Evolutionary conservation across 2,329 filamentous ascomycete species (phyloP).

Genomic region (Aureobasidium sp.): DNA sequence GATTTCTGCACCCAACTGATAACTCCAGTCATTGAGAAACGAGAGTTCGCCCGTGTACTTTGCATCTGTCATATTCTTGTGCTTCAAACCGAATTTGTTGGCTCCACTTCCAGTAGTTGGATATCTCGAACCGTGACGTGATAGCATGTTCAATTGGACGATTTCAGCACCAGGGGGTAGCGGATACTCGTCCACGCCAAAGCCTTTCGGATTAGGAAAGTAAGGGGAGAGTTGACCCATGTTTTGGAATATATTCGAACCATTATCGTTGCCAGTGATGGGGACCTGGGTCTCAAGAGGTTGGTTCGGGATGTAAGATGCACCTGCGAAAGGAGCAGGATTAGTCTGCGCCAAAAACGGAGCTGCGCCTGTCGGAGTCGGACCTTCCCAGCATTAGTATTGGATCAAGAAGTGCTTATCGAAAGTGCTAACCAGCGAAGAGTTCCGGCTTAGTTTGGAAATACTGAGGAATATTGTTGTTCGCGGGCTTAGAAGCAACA

Average conservation of each 20-base stretch:
- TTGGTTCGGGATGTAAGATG: slow-evolving; percentile 58
- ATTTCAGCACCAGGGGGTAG: slow-evolving; percentile 60
- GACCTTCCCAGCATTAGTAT: slow-evolving; percentile 34
- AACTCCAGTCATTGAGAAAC: slow-evolving; percentile 63
- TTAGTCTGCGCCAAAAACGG: slow-evolving; percentile 66
- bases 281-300: slow-evolving; percentile 65
- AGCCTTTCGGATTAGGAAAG: slow-evolving; percentile 57
- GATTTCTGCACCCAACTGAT: slow-evolving; percentile 61
- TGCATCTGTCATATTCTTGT: slow-evolving; percentile 48
- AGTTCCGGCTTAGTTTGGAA: slow-evolving; percentile 54
- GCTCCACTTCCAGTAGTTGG: slow-evolving; percentile 55
- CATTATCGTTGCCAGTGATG: slow-evolving; percentile 49
- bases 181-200: slow-evolving; percentile 64
- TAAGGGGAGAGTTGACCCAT: slow-evolving; percentile 66
- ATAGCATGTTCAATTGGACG: slow-evolving; percentile 62
- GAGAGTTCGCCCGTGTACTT: slow-evolving; percentile 50
- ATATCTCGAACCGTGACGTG: slow-evolving; percentile 65
- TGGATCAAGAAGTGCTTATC: neutral
- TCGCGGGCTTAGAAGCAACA: slow-evolving; percentile 13
- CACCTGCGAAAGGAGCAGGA: slow-evolving; percentile 52
- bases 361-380: slow-evolving; percentile 60
- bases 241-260: slow-evolving; percentile 60
- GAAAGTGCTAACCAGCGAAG: slow-evolving; percentile 26
- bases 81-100: slow-evolving; percentile 45
- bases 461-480: slow-evolving; percentile 47